Evolutionary conservation across 352 stramenopile genomes (phyloP).

Genomic region (Peronospora belbahrii): DNA sequence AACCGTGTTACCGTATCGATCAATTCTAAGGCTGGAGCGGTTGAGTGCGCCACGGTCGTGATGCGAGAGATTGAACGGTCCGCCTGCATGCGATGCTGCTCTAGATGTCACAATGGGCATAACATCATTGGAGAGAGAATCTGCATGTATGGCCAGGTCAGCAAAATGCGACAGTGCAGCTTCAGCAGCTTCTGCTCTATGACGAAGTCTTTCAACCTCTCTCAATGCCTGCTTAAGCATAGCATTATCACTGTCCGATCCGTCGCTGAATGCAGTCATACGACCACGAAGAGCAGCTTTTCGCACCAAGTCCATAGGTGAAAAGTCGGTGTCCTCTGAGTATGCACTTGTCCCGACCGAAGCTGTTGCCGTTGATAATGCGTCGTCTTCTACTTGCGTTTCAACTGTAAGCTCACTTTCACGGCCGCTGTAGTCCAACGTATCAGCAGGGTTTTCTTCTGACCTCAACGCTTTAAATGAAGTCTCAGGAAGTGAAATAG

Average conservation of each 20-base stretch:
- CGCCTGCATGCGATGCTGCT: constrained; percentile 5
- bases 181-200: constrained; percentile 53
- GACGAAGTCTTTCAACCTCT: constrained; percentile 49
- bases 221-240: constrained; percentile 43
- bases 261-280: constrained; percentile 11
- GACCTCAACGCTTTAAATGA: constrained; percentile 7
- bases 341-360: constrained; percentile 36
- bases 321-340: constrained; percentile 28
- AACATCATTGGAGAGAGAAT: constrained; percentile 10
- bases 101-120: constrained; percentile 15
- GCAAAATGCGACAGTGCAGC: constrained; percentile 38
- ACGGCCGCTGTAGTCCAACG: constrained; percentile 13
- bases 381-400: constrained; percentile 26
- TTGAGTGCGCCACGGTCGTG: constrained; percentile 5
- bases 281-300: constrained; percentile 11
- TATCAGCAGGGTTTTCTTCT: constrained; percentile 13
- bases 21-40: constrained; percentile 23
- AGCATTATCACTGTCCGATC: constrained; percentile 17
- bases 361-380: constrained; percentile 27
- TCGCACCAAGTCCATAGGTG: constrained; percentile 10
- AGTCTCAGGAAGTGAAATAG: constrained; percentile 3
- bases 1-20: constrained; percentile 52
- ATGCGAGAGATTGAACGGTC: neutral
- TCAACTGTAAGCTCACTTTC: constrained; percentile 28
- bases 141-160: constrained; percentile 1